These are phyloP conservation scores for Durusdinium trenchii DNA, from an alignment of 73 alveolate species.

Conservation along the genomic window DNA sequence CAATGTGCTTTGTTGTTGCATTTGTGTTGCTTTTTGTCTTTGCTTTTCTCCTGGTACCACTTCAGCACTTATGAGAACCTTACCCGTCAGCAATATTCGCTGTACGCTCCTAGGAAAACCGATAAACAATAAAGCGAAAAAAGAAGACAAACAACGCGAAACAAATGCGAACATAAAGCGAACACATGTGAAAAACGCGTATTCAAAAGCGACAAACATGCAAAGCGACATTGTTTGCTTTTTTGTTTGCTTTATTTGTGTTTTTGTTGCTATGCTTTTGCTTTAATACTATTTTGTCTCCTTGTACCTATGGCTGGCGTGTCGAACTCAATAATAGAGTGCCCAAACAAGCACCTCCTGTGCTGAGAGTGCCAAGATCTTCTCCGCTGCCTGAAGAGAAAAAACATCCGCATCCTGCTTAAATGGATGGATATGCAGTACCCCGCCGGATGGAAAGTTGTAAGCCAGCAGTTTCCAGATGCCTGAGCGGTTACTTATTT, in stretches of 20 bases:
- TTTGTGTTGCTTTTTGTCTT: no score
- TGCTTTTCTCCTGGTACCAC: no score
- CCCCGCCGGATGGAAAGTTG: slow-evolving; percentile 58
- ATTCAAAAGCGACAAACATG: neutral
- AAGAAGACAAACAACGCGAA: no score
- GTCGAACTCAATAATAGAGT: no score
- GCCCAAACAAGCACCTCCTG: slow-evolving; percentile 79
- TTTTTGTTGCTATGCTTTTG: neutral
- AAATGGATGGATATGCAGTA: neutral
- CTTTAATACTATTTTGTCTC: neutral
- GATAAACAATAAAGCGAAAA: no score
- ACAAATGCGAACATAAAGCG: no score
- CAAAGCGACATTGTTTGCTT: neutral
- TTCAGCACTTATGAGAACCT: no score
- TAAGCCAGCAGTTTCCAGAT: slow-evolving; percentile 41
- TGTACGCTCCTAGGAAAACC: no score
- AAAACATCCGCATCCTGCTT: neutral
- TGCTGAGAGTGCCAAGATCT: slow-evolving; percentile 49
- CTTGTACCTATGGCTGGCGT: neutral
- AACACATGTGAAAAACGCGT: no score
- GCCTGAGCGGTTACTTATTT: no score
- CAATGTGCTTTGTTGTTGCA: no score
- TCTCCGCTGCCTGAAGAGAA: slow-evolving; percentile 68
- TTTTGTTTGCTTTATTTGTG: neutral
- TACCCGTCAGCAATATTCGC: no score